Percentiles rank a stretch among this genome's conserved stretches.
Evolutionary conservation across 2,329 filamentous ascomycete species (phyloP).

Genomic region (Fusarium sterilihyphosum): DNA sequence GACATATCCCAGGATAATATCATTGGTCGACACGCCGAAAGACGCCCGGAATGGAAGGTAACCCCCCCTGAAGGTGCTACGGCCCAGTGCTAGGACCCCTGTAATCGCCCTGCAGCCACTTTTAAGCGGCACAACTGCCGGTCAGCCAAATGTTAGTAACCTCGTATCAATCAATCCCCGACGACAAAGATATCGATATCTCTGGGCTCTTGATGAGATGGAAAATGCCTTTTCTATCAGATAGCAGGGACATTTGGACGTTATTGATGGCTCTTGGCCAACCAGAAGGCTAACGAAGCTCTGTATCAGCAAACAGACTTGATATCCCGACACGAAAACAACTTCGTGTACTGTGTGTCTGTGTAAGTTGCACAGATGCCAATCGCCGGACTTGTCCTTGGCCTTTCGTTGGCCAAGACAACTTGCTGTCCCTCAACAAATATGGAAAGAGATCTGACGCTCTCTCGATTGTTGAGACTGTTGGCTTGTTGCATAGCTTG

Average conservation of each 20-base stretch:
- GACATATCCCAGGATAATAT: rapidly evolving
- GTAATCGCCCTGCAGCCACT: slow-evolving; percentile 18
- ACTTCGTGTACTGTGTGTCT: neutral
- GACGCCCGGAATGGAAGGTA: slow-evolving; percentile 19
- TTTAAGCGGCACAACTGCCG: slow-evolving; percentile 1
- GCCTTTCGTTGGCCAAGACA: neutral
- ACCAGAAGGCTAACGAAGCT: neutral
- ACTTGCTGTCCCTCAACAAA: neutral
- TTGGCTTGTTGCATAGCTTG: neutral
- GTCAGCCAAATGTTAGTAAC: slow-evolving; percentile 5
- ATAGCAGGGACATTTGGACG: rapidly evolving
- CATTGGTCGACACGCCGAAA: slow-evolving; percentile 22
- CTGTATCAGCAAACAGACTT: neutral
- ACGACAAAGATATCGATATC: neutral
- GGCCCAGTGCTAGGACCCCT: slow-evolving; percentile 10
- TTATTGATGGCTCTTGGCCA: neutral
- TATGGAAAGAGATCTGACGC: neutral
- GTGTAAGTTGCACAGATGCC: neutral
- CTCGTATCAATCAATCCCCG: slow-evolving; percentile 12
- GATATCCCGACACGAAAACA: neutral
- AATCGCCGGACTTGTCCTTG: neutral
- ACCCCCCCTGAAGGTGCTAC: neutral
- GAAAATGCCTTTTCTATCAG: neutral
- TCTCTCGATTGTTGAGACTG: neutral
- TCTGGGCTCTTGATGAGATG: neutral